These are phyloP conservation scores for Pichia sp. DNA, from an alignment of 1,139 yeast genomes.

Conservation along the genomic window DNA sequence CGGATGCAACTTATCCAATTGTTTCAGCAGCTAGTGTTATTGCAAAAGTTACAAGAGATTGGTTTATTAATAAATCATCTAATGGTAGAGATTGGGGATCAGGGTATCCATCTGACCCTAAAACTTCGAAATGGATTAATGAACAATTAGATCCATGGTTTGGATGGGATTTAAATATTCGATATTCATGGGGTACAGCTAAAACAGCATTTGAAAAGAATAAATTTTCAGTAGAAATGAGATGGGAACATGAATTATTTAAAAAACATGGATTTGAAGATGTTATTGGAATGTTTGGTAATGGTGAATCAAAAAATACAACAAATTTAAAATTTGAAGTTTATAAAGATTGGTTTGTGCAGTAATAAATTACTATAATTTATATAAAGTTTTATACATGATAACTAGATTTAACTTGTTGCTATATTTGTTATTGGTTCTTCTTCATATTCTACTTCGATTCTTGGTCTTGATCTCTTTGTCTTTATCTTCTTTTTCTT, in stretches of 20 bases:
- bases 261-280: conserved; percentile 15
- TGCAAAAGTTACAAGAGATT: conserved; percentile 93
- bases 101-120: conserved; percentile 93
- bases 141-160: conserved; percentile 60
- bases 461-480: conserved; percentile 62
- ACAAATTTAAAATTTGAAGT: conserved; percentile 3
- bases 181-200: conserved; percentile 95
- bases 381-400: not conserved
- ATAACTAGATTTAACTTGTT: too few relatives aligned
- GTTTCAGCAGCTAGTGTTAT: conserved; percentile 96
- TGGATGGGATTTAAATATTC: conserved; percentile 75
- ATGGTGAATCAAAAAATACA: not conserved
- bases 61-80: conserved; percentile 37
- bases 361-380: not conserved
- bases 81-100: conserved; percentile 55
- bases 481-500: conserved; percentile 39
- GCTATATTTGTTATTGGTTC: conserved; percentile 31
- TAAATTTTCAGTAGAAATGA: conserved; percentile 40
- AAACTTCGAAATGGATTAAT: conserved; percentile 69
- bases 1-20: conserved; percentile 88
- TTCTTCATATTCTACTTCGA: conserved; percentile 77
- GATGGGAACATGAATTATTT: conserved; percentile 52
- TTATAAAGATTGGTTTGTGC: conserved; percentile 11
- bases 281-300: conserved; percentile 6
- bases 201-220: conserved; percentile 58